These are phyloP conservation scores for Chionographis japonica DNA, from an alignment of 106 monocot species.

Conservation along the genomic window DNA sequence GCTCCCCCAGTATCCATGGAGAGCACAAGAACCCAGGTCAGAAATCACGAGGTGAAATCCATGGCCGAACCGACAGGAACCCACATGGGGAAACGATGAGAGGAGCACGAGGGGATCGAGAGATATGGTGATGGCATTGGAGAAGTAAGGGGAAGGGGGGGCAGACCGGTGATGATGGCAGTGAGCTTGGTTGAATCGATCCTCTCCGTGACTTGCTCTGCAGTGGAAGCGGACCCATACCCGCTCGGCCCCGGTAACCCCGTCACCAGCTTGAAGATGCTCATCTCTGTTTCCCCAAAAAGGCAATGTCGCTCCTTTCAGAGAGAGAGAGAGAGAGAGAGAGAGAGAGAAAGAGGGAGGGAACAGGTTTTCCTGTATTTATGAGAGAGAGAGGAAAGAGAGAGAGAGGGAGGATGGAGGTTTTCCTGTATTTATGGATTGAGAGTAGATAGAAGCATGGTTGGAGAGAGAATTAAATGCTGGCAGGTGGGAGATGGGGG, in stretches of 20 bases:
- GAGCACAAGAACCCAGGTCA: too few relatives aligned
- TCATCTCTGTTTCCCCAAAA: constrained; percentile 16
- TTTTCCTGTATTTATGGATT: too few relatives aligned
- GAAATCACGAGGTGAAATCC: too few relatives aligned
- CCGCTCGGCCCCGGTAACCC: constrained; percentile 77
- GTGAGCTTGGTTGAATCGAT: constrained; percentile 65
- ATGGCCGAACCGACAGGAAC: too few relatives aligned
- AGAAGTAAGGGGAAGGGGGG: background rate
- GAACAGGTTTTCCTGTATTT: constrained; percentile 16
- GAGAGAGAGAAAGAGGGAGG: background rate
- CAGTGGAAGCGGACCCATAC: constrained; percentile 78
- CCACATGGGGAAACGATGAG: background rate
- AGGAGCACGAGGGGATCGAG: background rate
- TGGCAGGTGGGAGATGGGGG: too few relatives aligned
- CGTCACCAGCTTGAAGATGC: constrained; percentile 61
- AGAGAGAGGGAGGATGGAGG: too few relatives aligned
- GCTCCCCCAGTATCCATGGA: too few relatives aligned
- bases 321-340: background rate
- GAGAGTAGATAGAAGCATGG: background rate
- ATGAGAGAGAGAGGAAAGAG: too few relatives aligned
- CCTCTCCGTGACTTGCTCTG: constrained; percentile 74
- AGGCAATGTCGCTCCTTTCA: background rate
- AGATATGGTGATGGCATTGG: background rate
- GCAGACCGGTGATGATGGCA: constrained; percentile 76
- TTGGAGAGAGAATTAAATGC: background rate